These are phyloP conservation scores for Phlyctochytrium planicorne DNA, from an alignment of 192 early-diverging fungal species.

Conservation along the genomic window DNA sequence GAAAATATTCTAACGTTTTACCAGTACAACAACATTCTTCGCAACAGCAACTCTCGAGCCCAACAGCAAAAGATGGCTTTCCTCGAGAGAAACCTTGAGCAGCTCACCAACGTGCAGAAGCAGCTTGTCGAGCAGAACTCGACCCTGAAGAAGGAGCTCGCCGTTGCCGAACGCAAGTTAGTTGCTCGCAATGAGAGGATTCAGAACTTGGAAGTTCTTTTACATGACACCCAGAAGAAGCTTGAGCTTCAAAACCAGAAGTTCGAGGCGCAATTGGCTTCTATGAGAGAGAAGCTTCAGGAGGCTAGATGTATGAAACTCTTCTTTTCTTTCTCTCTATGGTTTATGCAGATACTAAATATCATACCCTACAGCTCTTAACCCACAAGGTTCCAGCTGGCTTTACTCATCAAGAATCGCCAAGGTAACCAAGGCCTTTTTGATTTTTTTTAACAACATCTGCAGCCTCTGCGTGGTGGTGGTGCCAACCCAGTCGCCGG, in stretches of 20 bases:
- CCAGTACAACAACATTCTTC: constrained; percentile 84
- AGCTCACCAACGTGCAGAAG: constrained; percentile 94
- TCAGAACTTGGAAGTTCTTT: constrained; percentile 76
- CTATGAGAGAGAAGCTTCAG: constrained; percentile 75
- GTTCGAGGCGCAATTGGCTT: constrained; percentile 80
- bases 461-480: constrained; percentile 80
- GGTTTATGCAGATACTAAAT: neutral
- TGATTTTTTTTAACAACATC: neutral
- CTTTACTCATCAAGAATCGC: constrained; percentile 76
- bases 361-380: constrained; percentile 20
- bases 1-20: neutral
- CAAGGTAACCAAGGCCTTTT: constrained; percentile 40
- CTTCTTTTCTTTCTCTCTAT: neutral
- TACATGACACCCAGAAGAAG: constrained; percentile 85
- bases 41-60: constrained; percentile 76
- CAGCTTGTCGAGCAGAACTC: constrained; percentile 96
- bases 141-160: constrained; percentile 90
- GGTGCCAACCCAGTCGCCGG: constrained; percentile 43
- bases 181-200: constrained; percentile 92
- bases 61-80: constrained; percentile 98
- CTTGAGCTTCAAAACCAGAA: constrained; percentile 66
- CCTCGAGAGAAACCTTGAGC: constrained; percentile 95
- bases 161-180: constrained; percentile 88
- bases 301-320: constrained; percentile 67
- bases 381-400: constrained; percentile 42